phyloP scores from a whole-genome alignment of 495 filamentous ascomycete species.

The Penicillium bovifimosum region DNA sequence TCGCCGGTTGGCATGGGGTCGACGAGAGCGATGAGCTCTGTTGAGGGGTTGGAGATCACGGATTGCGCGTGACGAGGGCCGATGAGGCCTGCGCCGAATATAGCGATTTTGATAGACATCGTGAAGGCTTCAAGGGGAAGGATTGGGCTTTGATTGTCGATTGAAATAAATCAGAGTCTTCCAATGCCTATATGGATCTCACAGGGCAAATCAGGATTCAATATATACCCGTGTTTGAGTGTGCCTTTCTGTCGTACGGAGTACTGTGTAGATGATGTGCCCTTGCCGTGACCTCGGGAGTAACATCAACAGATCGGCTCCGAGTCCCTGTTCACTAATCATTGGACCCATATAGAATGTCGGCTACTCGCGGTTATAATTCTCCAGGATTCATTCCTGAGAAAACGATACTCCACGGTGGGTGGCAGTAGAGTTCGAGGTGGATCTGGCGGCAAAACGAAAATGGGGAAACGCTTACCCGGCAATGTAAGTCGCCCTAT shows the following conservation, averaged over 20 bases:
- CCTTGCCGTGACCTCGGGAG: neutral
- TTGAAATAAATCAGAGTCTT: too few relatives aligned
- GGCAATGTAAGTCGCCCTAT: constrained; percentile 1
- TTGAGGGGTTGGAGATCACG: constrained; percentile 39
- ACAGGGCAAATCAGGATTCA: neutral
- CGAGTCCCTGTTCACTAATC: neutral
- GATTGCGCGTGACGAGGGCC: constrained; percentile 53
- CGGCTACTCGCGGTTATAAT: neutral
- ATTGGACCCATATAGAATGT: neutral
- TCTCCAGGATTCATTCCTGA: neutral
- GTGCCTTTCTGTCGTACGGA: neutral
- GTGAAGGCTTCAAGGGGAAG: neutral
- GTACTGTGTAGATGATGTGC: neutral
- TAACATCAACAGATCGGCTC: neutral
- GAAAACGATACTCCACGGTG: neutral
- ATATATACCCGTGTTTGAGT: neutral
- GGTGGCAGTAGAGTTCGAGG: neutral
- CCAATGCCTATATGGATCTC: neutral
- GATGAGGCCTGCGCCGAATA: constrained; percentile 55
- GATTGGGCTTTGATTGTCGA: neutral
- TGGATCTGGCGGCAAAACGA: constrained; percentile 12
- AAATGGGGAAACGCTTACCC: constrained; percentile 11
- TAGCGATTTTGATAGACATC: constrained; percentile 38
- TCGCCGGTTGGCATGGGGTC: constrained; percentile 39
- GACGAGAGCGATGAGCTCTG: constrained; percentile 46